Base-by-base conservation (phyloP, 441 rosid genomes). In the Gossypium lobatum region DNA sequence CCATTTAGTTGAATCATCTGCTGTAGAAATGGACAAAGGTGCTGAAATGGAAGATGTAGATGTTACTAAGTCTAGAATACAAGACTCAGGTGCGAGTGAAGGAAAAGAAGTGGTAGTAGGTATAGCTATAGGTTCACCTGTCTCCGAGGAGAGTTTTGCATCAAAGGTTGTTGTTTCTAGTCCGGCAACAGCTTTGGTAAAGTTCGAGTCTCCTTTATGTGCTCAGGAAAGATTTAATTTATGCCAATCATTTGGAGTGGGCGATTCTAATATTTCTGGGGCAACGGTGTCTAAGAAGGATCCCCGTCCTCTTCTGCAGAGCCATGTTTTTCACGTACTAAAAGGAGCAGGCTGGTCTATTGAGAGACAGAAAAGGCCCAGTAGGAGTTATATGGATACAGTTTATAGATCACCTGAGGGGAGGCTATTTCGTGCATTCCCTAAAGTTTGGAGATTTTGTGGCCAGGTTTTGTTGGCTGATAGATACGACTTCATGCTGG, bases 111-210 rank as follows among this genome's bases (percentile, higher is more conserved):
- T 81, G 58, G 77, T 68, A 58, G 53, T 75, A 52, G 78, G 83
- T 75, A 87, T 81, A 77, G 83, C 87, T 77, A 85, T 83, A 80
- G 83, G 91, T 31, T 93, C 97, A 42, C 95, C 97, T 52, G 84
- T 86, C 80, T 90, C 97, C 68, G 91, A 93, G 83, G 98, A 93
- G 88, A 90, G 96, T 80, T 80, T 79, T 60, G 88, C 86, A 18
- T 73, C 86, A n/a, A 82, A 74, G 80, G 75, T 84, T 70, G 77
- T 81, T 71, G 83, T 80, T 73, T 78, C 79, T 42, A 79, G 82
- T 75, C 90, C 87, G 68, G 73, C 76, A 13, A 73, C 80, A 60
- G 80, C 72, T 58, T 72, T 53, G 46, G 83, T 76, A 70, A 85
- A 82, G 67, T 71, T 79, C 16, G 82, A 75, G 55, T 73, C 82